Evolutionary conservation across 208 protist genomes (phyloP), one percentile per base, ranked within the genome.

Genomic region (Trypanosoma platydactyli): DNA sequence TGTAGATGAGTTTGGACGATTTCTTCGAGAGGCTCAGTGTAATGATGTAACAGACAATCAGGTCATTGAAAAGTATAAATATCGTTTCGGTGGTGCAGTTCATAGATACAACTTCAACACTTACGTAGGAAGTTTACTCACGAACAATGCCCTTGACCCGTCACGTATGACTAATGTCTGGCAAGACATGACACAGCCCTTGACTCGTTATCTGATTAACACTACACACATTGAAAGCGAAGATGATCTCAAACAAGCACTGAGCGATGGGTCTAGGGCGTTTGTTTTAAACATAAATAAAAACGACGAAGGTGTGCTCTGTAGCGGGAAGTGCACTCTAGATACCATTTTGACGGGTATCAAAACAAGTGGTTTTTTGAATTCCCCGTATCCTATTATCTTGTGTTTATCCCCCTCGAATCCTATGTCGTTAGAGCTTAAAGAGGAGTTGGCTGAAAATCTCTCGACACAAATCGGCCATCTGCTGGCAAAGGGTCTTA

Each of bases 181-280:
- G 83, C 89, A 95, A 57, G 89, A 95, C 71, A 95, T 95, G 89
- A 95, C 89, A 57, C 89, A 93, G 71, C 74, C 80, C 29, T 84
- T 95, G 60, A 90, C 89, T 20, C 84, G 83, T 62, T 95, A 95
- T 70, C 59, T 81, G 41, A 73, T 95, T 5, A 76, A 74, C 27
- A 86, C 77, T 30, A 79, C 66, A 40, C 76, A 79, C 42, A 80
- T 95, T 59, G 83, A 90, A 56, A 78, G 52, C 22, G 80, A 89
- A 58, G 72, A 81, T 38, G 84, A 91, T 64, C 38, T 95, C 30
- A 80, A 79, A 40, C 78, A 80, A 24, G 84, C 77, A 7, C n/a
- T 81, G 20, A 52, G 58, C 42, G 67, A 77, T 45, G 53, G 52
- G 15, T 71, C 41, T 58, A 73, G 76, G 27, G 78, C 81, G 22